Evolutionary conservation across 2,329 filamentous ascomycete genomes (phyloP).

Genomic region (Neonectria hederae): DNA sequence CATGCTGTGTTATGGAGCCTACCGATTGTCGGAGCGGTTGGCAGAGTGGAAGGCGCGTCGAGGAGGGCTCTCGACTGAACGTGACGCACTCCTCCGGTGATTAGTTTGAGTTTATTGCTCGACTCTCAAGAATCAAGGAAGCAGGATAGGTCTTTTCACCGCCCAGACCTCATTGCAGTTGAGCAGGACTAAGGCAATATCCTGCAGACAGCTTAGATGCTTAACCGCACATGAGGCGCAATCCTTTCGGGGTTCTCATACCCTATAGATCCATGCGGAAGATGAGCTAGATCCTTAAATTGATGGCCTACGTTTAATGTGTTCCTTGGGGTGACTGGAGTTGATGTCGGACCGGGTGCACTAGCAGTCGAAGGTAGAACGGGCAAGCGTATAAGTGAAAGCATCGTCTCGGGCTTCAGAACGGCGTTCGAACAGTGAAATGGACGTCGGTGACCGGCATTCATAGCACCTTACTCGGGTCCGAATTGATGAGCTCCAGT

Average conservation of each 20-base stretch:
- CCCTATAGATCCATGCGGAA: not conserved
- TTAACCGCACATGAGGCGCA: not conserved
- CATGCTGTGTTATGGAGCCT: slow-evolving; percentile 79
- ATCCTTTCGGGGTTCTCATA: not conserved
- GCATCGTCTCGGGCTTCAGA: too few species aligned
- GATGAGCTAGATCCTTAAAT: not conserved
- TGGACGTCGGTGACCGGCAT: too few species aligned
- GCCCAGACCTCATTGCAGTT: not conserved
- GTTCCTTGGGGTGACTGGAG: not conserved
- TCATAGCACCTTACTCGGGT: not conserved
- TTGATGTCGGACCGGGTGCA: not conserved
- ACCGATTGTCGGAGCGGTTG: slow-evolving; percentile 59
- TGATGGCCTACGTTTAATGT: not conserved
- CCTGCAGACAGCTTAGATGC: not conserved
- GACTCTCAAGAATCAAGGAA: not conserved
- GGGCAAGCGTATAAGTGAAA: not conserved
- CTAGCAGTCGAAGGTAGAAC: not conserved
- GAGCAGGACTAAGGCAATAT: not conserved
- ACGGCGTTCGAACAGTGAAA: not conserved
- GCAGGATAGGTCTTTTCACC: not conserved
- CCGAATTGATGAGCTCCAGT: not conserved
- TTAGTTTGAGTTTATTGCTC: not conserved
- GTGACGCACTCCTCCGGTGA: slow-evolving; percentile 45
- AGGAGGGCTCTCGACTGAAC: slow-evolving; percentile 40
- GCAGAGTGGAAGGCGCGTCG: slow-evolving; percentile 47